A percentile compares a stretch with the other conserved stretches of the same genome.
Conservation (phyloP, 352 stramenopile genomes). For the Globisporangium emineosum region DNA sequence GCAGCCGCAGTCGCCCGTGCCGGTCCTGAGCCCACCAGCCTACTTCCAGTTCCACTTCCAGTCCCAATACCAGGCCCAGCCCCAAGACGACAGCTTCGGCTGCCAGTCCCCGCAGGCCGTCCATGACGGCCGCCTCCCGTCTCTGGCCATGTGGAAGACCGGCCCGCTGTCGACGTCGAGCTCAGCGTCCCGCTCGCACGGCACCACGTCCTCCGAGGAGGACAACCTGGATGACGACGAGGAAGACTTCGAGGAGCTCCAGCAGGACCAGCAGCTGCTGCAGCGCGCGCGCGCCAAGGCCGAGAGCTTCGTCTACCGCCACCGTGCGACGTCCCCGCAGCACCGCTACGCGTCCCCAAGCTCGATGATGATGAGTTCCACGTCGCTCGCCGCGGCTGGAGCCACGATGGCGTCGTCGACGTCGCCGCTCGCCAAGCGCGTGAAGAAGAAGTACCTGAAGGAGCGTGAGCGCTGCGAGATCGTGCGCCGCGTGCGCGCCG, state of each 20-base stretch:
- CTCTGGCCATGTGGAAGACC: conserved; percentile 9
- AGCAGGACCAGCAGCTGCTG: conserved; percentile 9
- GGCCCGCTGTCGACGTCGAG: conserved; percentile 8
- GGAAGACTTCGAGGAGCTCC: neutral
- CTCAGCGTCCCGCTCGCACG: conserved; percentile 12
- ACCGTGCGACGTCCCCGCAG: conserved; percentile 1
- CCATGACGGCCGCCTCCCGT: neutral
- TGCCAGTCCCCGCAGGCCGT: neutral
- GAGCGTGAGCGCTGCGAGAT: conserved; percentile 63
- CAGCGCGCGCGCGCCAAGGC: conserved; percentile 8
- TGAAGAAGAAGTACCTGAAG: conserved; percentile 73
- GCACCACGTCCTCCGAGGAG: conserved; percentile 21
- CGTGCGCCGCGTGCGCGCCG: conserved; percentile 47
- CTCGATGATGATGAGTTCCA: too few relatives aligned
- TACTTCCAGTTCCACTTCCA: conserved; percentile 5
- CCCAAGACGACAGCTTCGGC: neutral
- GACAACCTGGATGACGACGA: conserved; percentile 27
- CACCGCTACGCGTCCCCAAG: neutral
- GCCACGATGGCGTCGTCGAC: neutral
- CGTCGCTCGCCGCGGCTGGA: neutral
- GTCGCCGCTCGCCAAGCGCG: conserved; percentile 22
- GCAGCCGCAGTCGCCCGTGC: conserved; percentile 3
- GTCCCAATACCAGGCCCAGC: neutral
- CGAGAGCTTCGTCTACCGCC: conserved; percentile 9
- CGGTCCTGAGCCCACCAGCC: too few relatives aligned